These are phyloP conservation scores for Capsicum pubescens DNA, from an alignment of 257 asterid species.

Conservation along the genomic window DNA sequence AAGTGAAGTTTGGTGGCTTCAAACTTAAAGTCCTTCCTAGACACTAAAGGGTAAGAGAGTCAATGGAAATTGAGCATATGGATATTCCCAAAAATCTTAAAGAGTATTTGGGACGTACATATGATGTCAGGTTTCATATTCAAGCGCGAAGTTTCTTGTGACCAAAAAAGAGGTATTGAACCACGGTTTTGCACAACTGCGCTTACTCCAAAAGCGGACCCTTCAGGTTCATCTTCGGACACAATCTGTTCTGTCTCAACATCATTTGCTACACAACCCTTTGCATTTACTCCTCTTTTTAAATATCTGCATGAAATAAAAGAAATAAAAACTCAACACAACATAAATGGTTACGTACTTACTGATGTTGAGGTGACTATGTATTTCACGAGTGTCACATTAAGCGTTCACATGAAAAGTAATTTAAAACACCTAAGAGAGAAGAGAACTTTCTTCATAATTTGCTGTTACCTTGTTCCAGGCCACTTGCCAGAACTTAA, in stretches of 20 bases:
- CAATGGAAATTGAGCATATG: conserved; percentile 28
- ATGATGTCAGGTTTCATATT: conserved; percentile 85
- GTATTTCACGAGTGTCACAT: not conserved
- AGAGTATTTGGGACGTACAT: conserved; percentile 51
- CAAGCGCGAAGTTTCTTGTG: conserved; percentile 86
- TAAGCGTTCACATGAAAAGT: conserved; percentile 22
- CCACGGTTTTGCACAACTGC: conserved; percentile 94
- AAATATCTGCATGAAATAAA: conserved; percentile 54
- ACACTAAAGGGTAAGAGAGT: conserved; percentile 58
- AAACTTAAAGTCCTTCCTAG: conserved; percentile 69
- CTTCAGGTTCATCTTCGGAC: conserved; percentile 64
- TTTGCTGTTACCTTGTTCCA: not conserved
- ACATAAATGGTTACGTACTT: not conserved
- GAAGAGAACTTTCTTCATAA: not conserved
- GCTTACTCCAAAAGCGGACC: conserved; percentile 59
- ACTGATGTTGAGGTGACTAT: conserved; percentile 19
- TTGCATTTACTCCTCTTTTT: conserved; percentile 90
- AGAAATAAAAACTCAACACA: not conserved
- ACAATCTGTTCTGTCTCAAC: conserved; percentile 98
- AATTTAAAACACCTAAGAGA: conserved; percentile 9
- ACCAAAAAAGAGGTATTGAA: conserved; percentile 97
- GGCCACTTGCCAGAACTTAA: not conserved
- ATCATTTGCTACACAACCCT: conserved; percentile 95
- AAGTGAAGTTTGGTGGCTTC: conserved; percentile 96
- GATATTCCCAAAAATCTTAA: conserved; percentile 19